phyloP scores from a whole-genome alignment of 331 rosid genomes.

The Erythrophleum ivorense region DNA sequence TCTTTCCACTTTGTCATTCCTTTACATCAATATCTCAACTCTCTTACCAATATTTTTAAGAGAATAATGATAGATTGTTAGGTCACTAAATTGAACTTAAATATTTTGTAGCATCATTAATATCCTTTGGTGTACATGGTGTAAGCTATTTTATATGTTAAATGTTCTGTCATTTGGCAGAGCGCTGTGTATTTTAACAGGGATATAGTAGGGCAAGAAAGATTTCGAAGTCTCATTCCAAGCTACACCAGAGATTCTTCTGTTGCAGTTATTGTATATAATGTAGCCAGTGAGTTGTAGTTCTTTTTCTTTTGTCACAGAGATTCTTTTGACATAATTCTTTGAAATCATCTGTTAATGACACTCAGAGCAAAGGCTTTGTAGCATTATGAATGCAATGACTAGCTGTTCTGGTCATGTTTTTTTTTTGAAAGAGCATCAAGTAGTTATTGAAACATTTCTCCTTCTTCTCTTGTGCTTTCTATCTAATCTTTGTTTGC shows the following conservation, averaged over 20 bases:
- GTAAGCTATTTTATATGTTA: constrained; percentile 1
- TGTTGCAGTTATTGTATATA: constrained; percentile 93
- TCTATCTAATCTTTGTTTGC: constrained; percentile 17
- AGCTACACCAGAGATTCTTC: constrained; percentile 99
- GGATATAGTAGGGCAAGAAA: constrained; percentile 99
- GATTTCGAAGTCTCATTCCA: constrained; percentile 98
- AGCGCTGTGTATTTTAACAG: constrained; percentile 52
- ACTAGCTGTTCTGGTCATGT: constrained; percentile 15
- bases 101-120: not conserved
- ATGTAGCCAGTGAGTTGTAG: constrained; percentile 81
- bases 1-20: not conserved
- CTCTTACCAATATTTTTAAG: not conserved
- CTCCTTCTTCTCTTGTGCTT: constrained; percentile 14
- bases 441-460: not conserved
- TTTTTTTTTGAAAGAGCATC: not conserved
- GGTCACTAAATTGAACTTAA: not conserved
- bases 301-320: not conserved
- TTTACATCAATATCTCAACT: not conserved
- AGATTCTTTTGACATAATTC: not conserved
- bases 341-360: constrained; percentile 15
- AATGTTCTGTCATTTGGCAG: constrained; percentile 28
- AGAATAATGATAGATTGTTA: not conserved
- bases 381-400: constrained; percentile 28
- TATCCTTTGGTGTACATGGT: not conserved
- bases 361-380: not conserved